Conservation (phyloP, 768 basidiomycete genomes). For the Epithele typhae region DNA sequence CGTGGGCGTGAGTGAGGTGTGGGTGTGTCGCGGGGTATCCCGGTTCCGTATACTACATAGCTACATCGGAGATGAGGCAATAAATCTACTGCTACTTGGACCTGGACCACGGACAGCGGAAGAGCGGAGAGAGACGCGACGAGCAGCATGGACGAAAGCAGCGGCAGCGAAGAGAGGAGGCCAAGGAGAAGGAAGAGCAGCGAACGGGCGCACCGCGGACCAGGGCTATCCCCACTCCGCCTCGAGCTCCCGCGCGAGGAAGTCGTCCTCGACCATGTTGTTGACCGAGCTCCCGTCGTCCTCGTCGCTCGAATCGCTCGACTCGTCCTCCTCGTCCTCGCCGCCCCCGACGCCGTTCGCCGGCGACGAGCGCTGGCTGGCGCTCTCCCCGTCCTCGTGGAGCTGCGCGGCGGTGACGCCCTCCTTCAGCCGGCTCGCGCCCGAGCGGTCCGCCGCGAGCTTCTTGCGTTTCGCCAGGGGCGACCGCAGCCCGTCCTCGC, state of each 20-base stretch:
- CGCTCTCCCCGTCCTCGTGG: conserved; percentile 5
- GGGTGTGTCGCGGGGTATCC: no score
- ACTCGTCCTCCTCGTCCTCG: conserved; percentile 36
- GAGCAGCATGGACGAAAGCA: no score
- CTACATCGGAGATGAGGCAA: no score
- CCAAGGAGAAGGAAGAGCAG: no score
- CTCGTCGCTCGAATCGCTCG: conserved; percentile 32
- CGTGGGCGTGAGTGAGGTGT: no score
- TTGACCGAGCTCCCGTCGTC: conserved; percentile 36
- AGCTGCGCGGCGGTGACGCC: conserved; percentile 24
- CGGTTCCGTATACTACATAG: no score
- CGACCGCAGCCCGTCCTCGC: conserved; percentile 46
- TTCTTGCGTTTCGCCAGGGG: conserved; percentile 82
- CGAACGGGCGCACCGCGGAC: no score
- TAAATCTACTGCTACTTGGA: no score
- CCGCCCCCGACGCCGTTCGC: conserved; percentile 11
- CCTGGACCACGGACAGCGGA: no score
- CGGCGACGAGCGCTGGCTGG: conserved; percentile 9
- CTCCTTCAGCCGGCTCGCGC: conserved; percentile 66
- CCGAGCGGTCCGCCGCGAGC: conserved; percentile 58
- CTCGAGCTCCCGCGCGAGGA: conserved; percentile 74
- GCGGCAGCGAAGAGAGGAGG: no score
- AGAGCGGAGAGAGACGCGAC: no score
- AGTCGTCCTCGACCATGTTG: conserved; percentile 64
- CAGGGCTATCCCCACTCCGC: conserved; percentile 66